A percentile compares a stretch with the other conserved stretches of the same genome.
phyloP scores from a whole-genome alignment of 306 rosid genomes.

The Dryas alaskensis region DNA sequence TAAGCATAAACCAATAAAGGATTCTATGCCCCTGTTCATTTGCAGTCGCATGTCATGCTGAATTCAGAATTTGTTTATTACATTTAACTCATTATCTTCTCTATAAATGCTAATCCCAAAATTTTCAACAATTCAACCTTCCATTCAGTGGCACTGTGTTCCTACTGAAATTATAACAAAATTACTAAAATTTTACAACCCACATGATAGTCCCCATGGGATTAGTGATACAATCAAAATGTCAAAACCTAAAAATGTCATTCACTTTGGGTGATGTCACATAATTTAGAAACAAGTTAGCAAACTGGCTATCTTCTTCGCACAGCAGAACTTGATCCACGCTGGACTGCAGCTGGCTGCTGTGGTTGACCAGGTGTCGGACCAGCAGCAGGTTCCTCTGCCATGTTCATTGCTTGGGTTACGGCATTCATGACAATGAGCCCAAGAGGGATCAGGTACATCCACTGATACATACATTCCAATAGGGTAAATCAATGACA shows the following conservation, averaged over 20 bases:
- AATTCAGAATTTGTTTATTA: too few species aligned
- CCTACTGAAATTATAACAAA: background rate
- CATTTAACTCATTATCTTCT: background rate
- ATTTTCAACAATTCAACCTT: constrained; percentile 1
- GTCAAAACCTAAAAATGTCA: constrained; percentile 22
- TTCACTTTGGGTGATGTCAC: background rate
- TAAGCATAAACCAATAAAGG: too few species aligned
- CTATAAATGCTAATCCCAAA: background rate
- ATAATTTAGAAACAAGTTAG: background rate
- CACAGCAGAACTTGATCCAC: constrained; percentile 61
- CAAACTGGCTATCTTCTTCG: constrained; percentile 56
- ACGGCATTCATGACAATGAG: constrained; percentile 87
- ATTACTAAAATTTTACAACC: constrained; percentile 18
- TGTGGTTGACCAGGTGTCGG: constrained; percentile 50
- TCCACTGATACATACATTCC: constrained; percentile 62
- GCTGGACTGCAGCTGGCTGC: constrained; percentile 55
- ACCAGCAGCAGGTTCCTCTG: constrained; percentile 76
- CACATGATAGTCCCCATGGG: constrained; percentile 19
- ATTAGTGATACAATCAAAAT: constrained; percentile 20
- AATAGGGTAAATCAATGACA: constrained; percentile 3
- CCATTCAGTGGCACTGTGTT: background rate
- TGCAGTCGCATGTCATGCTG: too few species aligned
- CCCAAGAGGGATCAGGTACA: constrained; percentile 94
- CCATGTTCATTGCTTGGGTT: constrained; percentile 95
- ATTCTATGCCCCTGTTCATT: too few species aligned